phyloP scores from a whole-genome alignment of 805 yeast species.

The Ogataea wickerhamii region DNA sequence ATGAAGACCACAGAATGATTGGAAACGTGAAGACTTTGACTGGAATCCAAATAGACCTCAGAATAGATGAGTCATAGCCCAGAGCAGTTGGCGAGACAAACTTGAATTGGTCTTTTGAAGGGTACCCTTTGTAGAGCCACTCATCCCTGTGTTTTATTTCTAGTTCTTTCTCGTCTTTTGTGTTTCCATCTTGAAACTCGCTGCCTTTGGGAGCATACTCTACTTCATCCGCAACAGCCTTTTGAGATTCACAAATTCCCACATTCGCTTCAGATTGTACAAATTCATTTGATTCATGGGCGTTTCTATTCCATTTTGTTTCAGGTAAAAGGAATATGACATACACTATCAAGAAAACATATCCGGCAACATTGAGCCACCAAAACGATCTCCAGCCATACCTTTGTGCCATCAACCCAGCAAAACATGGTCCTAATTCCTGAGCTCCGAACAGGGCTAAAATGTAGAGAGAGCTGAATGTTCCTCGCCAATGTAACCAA shows the following conservation, averaged over 20 bases:
- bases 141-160: constrained; percentile 6
- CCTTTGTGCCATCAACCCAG: constrained; percentile 14
- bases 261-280: constrained; percentile 2
- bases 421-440: constrained; percentile 13
- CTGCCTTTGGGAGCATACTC: constrained; percentile 4
- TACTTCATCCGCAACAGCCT: constrained; percentile 1
- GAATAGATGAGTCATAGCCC: constrained; percentile 13
- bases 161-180: neutral
- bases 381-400: constrained; percentile 16
- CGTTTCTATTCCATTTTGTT: constrained; percentile 14
- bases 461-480: constrained; percentile 11
- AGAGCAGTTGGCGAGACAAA: constrained; percentile 13
- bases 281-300: constrained; percentile 4
- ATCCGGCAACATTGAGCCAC: constrained; percentile 16
- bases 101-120: constrained; percentile 13
- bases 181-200: neutral
- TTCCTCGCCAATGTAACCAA: constrained; percentile 15
- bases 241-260: constrained; percentile 1
- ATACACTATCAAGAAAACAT: constrained; percentile 8
- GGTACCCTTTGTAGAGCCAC: constrained; percentile 13
- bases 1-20: constrained; percentile 9
- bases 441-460: constrained; percentile 15
- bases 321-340: constrained; percentile 11
- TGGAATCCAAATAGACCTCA: constrained; percentile 14
- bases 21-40: constrained; percentile 11